Base-by-base conservation (phyloP, 805 yeast species). In the Ogataea trehaloabstinens region DNA sequence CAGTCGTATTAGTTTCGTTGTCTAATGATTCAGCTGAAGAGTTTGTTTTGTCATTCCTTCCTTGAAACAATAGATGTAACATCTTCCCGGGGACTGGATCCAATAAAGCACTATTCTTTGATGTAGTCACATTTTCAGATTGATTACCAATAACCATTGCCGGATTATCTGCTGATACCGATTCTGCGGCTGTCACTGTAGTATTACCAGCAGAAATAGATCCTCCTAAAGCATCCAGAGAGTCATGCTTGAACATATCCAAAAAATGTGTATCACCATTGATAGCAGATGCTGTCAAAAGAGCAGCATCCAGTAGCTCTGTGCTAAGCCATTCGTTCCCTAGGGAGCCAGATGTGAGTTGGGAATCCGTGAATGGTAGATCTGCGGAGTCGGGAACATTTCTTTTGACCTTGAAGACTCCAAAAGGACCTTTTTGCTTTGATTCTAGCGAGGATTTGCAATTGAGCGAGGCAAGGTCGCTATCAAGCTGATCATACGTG, bases 401-500 rank as follows among this genome's bases (percentile, higher is more conserved):
- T 12, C 13, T 22, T 13, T 22, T 13, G 41, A 48, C 32, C 43
- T 53, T 38, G 51, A 88, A 86, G 1, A 86, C 93, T 1, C 95
- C 95, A 66, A 87, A 89, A 11, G 93, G 95, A 1, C 95, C 95
- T 31, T 73, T 61, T 17, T 46, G 42, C 24, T 43, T 40, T 6
- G 56, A 44, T 5, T 24, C 28, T 28, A 68, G 67, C 3, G 66
- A 67, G 19, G 66, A 56, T 15, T 68, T 59, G 24, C 73, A 71
- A 22, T 83, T 82, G 17, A 87, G 61, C 4, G 67, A 55, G 1
- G 75, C 71, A 34, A 85, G 64, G 49, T 85, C 87, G 30, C 68
- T 67, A 58, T 89, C 95, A 80, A 89, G 81, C 16, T 87, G 95
- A 24, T 84, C 88, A 56, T 88, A 87, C n/a, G 78, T 74, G 38